Conservation (phyloP, 1,284 basidiomycete species). For the Rhodofomes roseus region DNA sequence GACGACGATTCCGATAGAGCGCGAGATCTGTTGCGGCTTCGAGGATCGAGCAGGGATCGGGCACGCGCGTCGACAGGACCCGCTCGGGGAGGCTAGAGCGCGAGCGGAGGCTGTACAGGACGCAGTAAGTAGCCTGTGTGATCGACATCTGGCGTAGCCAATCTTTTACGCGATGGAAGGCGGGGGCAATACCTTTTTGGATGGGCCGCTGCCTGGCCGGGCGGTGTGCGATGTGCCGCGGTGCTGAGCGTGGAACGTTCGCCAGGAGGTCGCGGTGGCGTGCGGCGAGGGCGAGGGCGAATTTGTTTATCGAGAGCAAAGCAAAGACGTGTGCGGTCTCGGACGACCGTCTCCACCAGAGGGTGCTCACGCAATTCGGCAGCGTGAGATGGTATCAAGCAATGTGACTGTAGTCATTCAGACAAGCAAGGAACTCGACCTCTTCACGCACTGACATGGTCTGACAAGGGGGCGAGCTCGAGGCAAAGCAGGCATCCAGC, state of each 20-base stretch:
- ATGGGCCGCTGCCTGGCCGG: background rate
- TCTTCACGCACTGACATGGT: background rate
- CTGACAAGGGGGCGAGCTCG: background rate
- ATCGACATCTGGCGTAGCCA: conserved; percentile 1
- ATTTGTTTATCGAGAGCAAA: too few species aligned
- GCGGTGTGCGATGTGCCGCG: background rate
- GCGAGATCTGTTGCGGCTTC: conserved; percentile 1
- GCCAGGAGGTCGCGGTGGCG: background rate
- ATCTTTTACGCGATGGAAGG: conserved; percentile 1
- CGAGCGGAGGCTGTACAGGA: conserved; percentile 1
- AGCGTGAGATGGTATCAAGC: background rate
- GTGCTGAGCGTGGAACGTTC: too few species aligned
- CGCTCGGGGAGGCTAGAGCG: background rate
- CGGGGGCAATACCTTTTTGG: background rate
- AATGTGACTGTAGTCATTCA: background rate
- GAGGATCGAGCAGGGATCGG: background rate
- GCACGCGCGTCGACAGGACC: too few species aligned
- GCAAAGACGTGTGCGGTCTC: background rate
- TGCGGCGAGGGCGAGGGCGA: background rate
- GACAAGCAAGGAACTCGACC: background rate
- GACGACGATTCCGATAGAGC: background rate
- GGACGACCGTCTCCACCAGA: too few species aligned
- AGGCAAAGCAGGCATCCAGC: background rate
- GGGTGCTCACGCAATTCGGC: background rate
- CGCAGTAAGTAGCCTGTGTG: background rate